Evolutionary conservation across 2,329 filamentous ascomycete genomes (phyloP).

Genomic region (Chaetoscypha palmicola): DNA sequence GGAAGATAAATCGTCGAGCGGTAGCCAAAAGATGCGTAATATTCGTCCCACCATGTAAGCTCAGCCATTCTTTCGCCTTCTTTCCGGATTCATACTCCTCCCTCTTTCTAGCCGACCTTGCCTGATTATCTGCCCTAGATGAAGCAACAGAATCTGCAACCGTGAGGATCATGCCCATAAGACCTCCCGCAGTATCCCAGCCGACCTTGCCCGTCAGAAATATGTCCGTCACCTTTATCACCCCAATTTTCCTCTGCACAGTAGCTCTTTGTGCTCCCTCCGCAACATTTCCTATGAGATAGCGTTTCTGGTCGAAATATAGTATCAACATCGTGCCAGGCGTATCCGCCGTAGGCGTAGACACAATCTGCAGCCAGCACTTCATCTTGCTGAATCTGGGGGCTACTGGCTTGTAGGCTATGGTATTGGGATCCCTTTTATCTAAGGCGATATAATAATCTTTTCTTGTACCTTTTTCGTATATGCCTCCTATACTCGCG

Average conservation of each 20-base stretch:
- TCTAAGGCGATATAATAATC: too few relatives aligned
- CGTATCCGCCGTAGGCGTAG: slow-evolving; percentile 82
- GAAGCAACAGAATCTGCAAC: slow-evolving; percentile 60
- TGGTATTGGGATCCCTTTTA: too few relatives aligned
- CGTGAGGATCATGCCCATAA: slow-evolving; percentile 80
- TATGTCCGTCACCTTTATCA: slow-evolving; percentile 64
- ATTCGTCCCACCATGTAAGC: slow-evolving; percentile 76
- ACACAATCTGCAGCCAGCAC: slow-evolving; percentile 66
- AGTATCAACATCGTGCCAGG: slow-evolving; percentile 70
- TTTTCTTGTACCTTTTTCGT: too few relatives aligned
- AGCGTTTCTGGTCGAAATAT: slow-evolving; percentile 74
- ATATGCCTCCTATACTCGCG: too few relatives aligned
- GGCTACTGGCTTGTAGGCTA: too few relatives aligned
- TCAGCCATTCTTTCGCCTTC: slow-evolving; percentile 38
- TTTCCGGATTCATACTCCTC: slow-evolving; percentile 18
- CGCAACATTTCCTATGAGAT: slow-evolving; percentile 73
- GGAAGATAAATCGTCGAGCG: slow-evolving; percentile 75
- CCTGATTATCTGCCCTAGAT: slow-evolving; percentile 38
- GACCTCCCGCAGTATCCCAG: slow-evolving; percentile 72
- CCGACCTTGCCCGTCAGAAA: slow-evolving; percentile 74
- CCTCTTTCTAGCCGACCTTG: slow-evolving; percentile 29
- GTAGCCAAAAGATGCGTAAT: slow-evolving; percentile 76
- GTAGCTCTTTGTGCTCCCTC: slow-evolving; percentile 82
- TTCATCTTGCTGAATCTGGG: too few relatives aligned
- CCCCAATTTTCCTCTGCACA: slow-evolving; percentile 47